Conservation (phyloP, 23 red algal species). For the Gracilaria caudata region DNA sequence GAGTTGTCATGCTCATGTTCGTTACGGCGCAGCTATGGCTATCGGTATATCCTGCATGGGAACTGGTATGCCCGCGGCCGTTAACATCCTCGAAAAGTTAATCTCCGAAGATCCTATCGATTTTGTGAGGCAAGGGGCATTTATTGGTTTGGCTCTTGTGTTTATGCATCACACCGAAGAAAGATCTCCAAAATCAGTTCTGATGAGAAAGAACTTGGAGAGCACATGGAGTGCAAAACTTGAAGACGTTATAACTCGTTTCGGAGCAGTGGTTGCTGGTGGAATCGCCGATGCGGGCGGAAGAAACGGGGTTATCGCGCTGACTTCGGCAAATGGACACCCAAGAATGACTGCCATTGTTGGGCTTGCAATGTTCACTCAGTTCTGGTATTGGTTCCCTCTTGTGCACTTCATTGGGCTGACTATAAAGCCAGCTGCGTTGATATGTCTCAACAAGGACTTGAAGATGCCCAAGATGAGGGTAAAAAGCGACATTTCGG, state of each 20-base stretch:
- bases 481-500: conserved; percentile 48
- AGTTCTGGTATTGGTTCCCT: conserved; percentile 99
- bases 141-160: conserved; percentile 90
- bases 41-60: conserved; percentile 94
- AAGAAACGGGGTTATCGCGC: conserved; percentile 83
- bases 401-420: conserved; percentile 89
- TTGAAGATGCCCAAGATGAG: conserved; percentile 89
- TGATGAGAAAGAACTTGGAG: conserved; percentile 84
- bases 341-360: conserved; percentile 85
- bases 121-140: conserved; percentile 98
- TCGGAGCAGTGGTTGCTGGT: conserved; percentile 89
- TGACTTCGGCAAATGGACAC: conserved; percentile 78
- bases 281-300: conserved; percentile 92
- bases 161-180: conserved; percentile 93
- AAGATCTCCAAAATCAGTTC: conserved; percentile 55
- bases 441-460: conserved; percentile 76
- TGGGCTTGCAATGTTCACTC: conserved; percentile 92
- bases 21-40: conserved; percentile 95
- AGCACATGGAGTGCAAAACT: conserved; percentile 70
- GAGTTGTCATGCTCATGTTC: conserved; percentile 93
- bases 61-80: conserved; percentile 85
- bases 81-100: conserved; percentile 87
- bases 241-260: conserved; percentile 95
- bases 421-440: conserved; percentile 75
- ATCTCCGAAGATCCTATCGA: conserved; percentile 76